Percentiles rank a stretch among this genome's conserved stretches.
Evolutionary conservation across 2,329 filamentous ascomycete genomes (phyloP).

Genomic region (Cryoendolithus antarcticus): DNA sequence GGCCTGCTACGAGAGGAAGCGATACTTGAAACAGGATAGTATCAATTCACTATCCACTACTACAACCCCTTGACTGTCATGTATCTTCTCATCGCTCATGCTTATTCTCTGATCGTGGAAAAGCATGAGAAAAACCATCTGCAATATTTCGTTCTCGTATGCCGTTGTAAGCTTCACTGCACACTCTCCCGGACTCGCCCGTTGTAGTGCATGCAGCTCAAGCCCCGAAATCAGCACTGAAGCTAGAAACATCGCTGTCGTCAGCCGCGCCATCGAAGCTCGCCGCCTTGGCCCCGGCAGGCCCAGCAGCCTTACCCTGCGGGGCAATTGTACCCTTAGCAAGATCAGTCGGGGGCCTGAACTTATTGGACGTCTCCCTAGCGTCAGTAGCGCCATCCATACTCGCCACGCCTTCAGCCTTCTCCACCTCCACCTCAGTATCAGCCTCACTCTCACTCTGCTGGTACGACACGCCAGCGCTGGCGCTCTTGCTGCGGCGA

Average conservation of each 20-base stretch:
- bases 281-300: not conserved
- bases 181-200: too few species aligned
- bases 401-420: not conserved
- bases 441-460: constrained; percentile 2
- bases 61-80: too few species aligned
- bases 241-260: constrained; percentile 6
- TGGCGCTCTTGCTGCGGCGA: constrained; percentile 8
- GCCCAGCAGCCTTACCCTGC: constrained; percentile 1
- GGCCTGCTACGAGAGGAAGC: too few species aligned
- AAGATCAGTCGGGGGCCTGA: not conserved
- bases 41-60: too few species aligned
- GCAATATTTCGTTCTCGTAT: too few species aligned
- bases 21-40: too few species aligned
- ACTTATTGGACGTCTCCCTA: too few species aligned
- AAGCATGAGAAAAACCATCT: too few species aligned
- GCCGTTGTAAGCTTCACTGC: too few species aligned
- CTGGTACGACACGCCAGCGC: constrained; percentile 4
- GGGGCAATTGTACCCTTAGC: not conserved
- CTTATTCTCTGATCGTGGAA: too few species aligned
- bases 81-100: too few species aligned
- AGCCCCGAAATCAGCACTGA: constrained; percentile 1
- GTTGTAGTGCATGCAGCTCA: too few species aligned
- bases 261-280: constrained; percentile 1
- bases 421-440: not conserved
- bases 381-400: not conserved